These are phyloP conservation scores for Urtica urens DNA, from an alignment of 306 rosid species.

Conservation along the genomic window DNA sequence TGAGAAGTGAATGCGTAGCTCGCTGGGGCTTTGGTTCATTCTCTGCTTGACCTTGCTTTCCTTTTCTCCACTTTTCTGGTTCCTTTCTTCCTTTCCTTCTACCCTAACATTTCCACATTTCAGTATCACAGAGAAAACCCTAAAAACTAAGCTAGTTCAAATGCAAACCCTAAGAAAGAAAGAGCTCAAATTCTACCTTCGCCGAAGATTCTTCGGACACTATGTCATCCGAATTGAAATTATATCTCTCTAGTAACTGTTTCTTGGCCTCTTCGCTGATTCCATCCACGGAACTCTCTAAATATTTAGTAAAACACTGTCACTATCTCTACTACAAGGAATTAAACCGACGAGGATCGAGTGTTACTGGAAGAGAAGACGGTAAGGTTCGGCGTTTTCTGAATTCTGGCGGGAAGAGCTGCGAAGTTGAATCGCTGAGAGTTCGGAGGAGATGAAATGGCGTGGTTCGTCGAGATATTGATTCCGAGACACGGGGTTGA, in stretches of 20 bases:
- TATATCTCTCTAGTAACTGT: slow-evolving; percentile 61
- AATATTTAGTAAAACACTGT: background rate
- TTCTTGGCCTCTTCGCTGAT: slow-evolving; percentile 42
- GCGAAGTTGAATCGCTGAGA: slow-evolving; percentile 16
- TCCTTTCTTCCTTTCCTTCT: slow-evolving; percentile 54
- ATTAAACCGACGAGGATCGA: background rate
- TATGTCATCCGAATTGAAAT: slow-evolving; percentile 66
- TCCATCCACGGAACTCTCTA: slow-evolving; percentile 40
- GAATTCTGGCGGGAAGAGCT: slow-evolving; percentile 21
- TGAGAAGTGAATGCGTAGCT: slow-evolving; percentile 76
- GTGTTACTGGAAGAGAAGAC: slow-evolving; percentile 38
- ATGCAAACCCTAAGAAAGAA: background rate
- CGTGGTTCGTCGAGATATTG: slow-evolving; percentile 19
- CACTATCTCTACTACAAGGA: background rate
- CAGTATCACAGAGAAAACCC: background rate
- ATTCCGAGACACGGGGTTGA: slow-evolving; percentile 25
- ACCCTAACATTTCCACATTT: slow-evolving; percentile 30
- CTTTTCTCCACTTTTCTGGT: slow-evolving; percentile 24
- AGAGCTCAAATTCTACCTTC: slow-evolving; percentile 30
- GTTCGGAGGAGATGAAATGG: slow-evolving; percentile 16
- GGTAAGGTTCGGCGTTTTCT: slow-evolving; percentile 18
- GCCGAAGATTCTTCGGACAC: slow-evolving; percentile 52
- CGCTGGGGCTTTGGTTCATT: slow-evolving; percentile 48
- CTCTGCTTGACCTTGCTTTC: slow-evolving; percentile 27
- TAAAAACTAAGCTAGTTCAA: background rate